Base-by-base conservation (phyloP, 176 grass and related monocot species). In the Dendrocalamus sinicus region DNA sequence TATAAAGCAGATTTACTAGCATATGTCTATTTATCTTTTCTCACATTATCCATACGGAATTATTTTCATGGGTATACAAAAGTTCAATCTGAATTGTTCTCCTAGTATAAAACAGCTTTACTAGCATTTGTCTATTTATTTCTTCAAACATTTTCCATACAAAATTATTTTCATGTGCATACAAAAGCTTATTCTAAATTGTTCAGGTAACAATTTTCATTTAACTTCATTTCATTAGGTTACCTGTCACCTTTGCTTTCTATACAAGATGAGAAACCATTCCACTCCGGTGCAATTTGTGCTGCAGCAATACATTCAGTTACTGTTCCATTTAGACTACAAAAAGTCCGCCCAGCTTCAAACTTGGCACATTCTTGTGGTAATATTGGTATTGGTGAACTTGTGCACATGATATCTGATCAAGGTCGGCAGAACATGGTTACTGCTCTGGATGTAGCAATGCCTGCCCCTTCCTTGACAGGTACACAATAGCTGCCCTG, bases 361-460 rank as follows among this genome's bases (percentile, higher is more conserved):
- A 76, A 75, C 48, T 79, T 72, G 9, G 41, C 84, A 48, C 84
- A 89, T 68, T 83, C 84, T 52, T 88, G 61, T 79, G 96, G 93
- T 57, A 77, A 73, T 39, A 85, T 99, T 47, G 86, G 91, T 84
- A 70, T 99, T 68, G 81, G 93, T 65, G 96, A 94, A 83, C 77
- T 99, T 68, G 61, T 88, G 50, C 88, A 96, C 81, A 86, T 91
- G 54, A 83, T 99, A 43, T 74, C 90, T 72, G 90, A 88, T 83
- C 93, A 92, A 89, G 86, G 84, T 43, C 86, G 96, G 85, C 96
- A 92, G 91, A 99, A 96, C 75, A 89, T 84, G 86, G 72, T 94
- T 81, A 86, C 92, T 23, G 76, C 86, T 92, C 61, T 99, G 84
- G 93, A 94, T 73, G 9, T 96, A 72, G 86, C 96, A 16, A 94